Conservation (phyloP, 805 yeast species). For the Kurtzmaniella fragi region DNA sequence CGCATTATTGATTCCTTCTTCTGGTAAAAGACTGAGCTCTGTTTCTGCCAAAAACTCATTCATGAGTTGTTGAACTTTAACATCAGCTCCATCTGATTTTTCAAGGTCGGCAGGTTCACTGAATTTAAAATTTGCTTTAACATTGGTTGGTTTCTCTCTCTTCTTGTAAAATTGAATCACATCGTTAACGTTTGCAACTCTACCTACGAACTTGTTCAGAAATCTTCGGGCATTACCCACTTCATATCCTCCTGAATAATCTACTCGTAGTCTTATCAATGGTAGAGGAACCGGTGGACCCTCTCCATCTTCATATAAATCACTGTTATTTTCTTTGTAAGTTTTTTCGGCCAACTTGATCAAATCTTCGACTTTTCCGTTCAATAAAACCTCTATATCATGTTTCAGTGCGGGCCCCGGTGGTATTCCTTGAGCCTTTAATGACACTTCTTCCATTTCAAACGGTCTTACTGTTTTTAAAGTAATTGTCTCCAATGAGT, state of each 20-base stretch:
- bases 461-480: conserved; percentile 80
- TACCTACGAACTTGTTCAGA: conserved; percentile 84
- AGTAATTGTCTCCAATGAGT: conserved; percentile 53
- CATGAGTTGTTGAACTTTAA: conserved; percentile 60
- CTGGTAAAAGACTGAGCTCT: conserved; percentile 66
- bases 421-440: conserved; percentile 48
- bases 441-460: conserved; percentile 58
- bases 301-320: conserved; percentile 17
- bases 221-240: conserved; percentile 88
- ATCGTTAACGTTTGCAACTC: conserved; percentile 87
- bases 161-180: conserved; percentile 67
- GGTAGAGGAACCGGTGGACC: conserved; percentile 58
- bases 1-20: conserved; percentile 68
- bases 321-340: conserved; percentile 37
- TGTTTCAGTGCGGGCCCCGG: conserved; percentile 59
- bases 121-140: conserved; percentile 11
- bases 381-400: conserved; percentile 56
- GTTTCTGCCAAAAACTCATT: conserved; percentile 58
- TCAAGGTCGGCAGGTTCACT: conserved; percentile 9
- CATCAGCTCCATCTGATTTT: conserved; percentile 17
- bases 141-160: conserved; percentile 17
- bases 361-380: conserved; percentile 60
- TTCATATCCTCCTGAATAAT: conserved; percentile 85
- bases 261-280: conserved; percentile 74
- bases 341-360: conserved; percentile 53